Evolutionary conservation across 2,329 filamentous ascomycete species (phyloP).

Genomic region (Calonectria pauciramosa): DNA sequence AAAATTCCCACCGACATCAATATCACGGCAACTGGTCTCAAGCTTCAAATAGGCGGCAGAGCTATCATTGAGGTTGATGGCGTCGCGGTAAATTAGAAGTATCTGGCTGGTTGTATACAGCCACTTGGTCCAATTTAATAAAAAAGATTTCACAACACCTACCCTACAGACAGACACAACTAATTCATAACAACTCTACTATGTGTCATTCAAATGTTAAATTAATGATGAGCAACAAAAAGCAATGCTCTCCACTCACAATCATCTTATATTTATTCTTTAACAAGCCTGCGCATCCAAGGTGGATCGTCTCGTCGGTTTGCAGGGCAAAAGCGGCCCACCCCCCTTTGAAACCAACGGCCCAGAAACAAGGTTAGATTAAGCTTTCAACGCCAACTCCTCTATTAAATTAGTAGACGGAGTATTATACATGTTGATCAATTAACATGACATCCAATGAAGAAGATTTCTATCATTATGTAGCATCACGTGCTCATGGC

Average conservation of each 20-base stretch:
- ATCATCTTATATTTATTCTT: neutral
- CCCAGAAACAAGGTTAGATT: neutral
- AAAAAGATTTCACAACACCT: too few species aligned
- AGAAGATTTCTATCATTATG: neutral
- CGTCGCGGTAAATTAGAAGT: neutral
- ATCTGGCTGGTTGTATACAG: too few species aligned
- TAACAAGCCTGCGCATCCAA: neutral
- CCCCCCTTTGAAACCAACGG: neutral
- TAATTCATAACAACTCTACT: too few species aligned
- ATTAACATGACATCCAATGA: neutral
- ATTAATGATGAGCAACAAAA: neutral
- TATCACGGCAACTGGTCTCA: neutral
- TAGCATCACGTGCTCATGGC: neutral
- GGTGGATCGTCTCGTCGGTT: neutral
- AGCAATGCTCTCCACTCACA: neutral
- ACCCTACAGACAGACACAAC: too few species aligned
- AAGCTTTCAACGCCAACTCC: neutral
- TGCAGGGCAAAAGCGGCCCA: neutral
- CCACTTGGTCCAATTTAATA: too few species aligned
- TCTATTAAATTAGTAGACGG: neutral
- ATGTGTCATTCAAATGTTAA: neutral
- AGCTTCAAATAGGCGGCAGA: neutral
- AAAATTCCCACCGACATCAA: neutral
- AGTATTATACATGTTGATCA: neutral
- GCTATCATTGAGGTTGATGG: neutral